Conservation (phyloP, 2,329 filamentous ascomycete species). For the Fusarium humuli region DNA sequence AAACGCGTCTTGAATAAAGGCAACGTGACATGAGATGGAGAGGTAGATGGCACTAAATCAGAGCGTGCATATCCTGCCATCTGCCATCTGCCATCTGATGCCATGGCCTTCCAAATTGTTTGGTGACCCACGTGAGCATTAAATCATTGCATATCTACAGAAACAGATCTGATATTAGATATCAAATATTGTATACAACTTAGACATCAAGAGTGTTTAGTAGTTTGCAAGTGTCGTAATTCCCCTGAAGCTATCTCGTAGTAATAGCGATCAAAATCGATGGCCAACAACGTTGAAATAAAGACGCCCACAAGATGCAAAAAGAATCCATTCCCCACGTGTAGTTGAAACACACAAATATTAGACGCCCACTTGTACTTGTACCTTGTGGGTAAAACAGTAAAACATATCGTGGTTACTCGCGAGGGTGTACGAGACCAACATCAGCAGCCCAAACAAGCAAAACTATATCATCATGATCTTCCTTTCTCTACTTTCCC, state of each 20-base stretch:
- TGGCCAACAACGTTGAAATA: constrained; percentile 3
- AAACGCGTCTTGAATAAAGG: constrained; percentile 3
- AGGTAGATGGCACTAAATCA: constrained; percentile 2
- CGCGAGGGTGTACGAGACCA: constrained; percentile 30
- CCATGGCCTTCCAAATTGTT: constrained; percentile 17
- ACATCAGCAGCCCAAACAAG: constrained; percentile 17
- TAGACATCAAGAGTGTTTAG: background rate
- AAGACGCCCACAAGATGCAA: background rate
- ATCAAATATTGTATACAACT: background rate
- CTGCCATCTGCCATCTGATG: background rate
- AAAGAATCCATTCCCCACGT: constrained; percentile 5
- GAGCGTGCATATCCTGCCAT: constrained; percentile 5
- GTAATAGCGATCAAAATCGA: background rate
- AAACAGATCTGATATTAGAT: background rate
- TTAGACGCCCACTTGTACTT: background rate
- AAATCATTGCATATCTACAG: background rate
- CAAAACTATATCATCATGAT: background rate
- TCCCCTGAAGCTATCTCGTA: background rate
- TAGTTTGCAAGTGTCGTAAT: constrained; percentile 1
- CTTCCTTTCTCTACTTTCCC: background rate
- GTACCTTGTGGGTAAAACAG: background rate
- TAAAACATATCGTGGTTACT: constrained; percentile 30
- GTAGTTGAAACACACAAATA: background rate
- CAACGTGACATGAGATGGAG: constrained; percentile 5
- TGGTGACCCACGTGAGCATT: constrained; percentile 26